Percentiles rank a stretch among this genome's conserved stretches.
phyloP scores from a whole-genome alignment of 2,329 filamentous ascomycete genomes.

The Pseudohalonectria lignicola region DNA sequence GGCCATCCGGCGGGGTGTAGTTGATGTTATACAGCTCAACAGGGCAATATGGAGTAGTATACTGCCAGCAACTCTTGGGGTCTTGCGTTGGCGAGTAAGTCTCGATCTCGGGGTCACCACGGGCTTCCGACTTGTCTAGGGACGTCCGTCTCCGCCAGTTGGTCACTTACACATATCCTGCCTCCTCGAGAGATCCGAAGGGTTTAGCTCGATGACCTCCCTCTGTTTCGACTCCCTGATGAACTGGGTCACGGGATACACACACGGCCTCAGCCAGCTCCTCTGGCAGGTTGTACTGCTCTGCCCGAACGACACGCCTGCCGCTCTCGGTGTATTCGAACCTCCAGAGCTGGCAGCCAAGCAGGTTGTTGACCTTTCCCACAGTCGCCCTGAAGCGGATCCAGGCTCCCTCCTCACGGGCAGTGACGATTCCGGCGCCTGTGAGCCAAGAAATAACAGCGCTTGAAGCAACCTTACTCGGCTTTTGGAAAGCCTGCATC shows the following conservation, averaged over 20 bases:
- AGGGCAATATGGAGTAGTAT: constrained; percentile 36
- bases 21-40: constrained; percentile 34
- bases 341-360: constrained; percentile 45
- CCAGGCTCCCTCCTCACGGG: constrained; percentile 44
- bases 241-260: constrained; percentile 57
- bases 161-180: too few relatives aligned
- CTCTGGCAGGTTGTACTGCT: constrained; percentile 51
- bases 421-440: constrained; percentile 30
- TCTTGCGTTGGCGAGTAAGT: too few relatives aligned
- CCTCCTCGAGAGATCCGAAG: too few relatives aligned
- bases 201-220: constrained; percentile 7
- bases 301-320: constrained; percentile 35
- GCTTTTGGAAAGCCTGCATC: constrained; percentile 40
- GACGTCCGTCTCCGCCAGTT: too few relatives aligned
- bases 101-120: too few relatives aligned
- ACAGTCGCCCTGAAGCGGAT: constrained; percentile 45
- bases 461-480: constrained; percentile 32
- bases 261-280: constrained; percentile 43
- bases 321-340: constrained; percentile 34
- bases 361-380: constrained; percentile 38
- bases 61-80: constrained; percentile 20
- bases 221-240: constrained; percentile 23
- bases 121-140: too few relatives aligned
- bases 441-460: constrained; percentile 45
- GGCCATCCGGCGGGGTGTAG: constrained; percentile 17